Evolutionary conservation across 805 yeast species (phyloP).

Genomic region (Scheffersomyces ergatensis): DNA sequence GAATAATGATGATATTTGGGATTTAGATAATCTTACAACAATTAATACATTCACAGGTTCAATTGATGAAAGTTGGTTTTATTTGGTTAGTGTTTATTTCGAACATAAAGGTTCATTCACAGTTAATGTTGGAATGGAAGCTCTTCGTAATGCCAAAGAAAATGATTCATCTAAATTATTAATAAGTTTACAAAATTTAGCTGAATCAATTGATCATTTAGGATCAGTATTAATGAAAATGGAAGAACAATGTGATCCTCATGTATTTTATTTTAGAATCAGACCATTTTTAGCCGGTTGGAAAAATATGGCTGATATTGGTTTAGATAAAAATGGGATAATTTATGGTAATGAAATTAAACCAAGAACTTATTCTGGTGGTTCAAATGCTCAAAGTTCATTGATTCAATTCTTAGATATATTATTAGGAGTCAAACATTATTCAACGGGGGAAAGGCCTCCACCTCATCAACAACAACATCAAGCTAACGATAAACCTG

Average conservation of each 20-base stretch:
- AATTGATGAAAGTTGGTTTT: slow-evolving; percentile 92
- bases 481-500: slow-evolving; percentile 10
- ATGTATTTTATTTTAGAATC: slow-evolving; percentile 78
- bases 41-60: slow-evolving; percentile 86
- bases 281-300: slow-evolving; percentile 94
- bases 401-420: slow-evolving; percentile 84
- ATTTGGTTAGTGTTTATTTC: slow-evolving; percentile 80
- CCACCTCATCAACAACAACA: slow-evolving; percentile 8
- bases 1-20: slow-evolving; percentile 42
- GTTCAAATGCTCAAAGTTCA: slow-evolving; percentile 92
- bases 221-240: slow-evolving; percentile 73
- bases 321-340: slow-evolving; percentile 68
- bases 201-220: slow-evolving; percentile 70
- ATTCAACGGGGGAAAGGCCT: slow-evolving; percentile 66
- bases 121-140: slow-evolving; percentile 63
- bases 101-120: slow-evolving; percentile 80
- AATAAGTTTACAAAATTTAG: slow-evolving; percentile 56
- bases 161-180: slow-evolving; percentile 42
- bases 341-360: slow-evolving; percentile 63
- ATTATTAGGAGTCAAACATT: slow-evolving; percentile 71
- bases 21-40: slow-evolving; percentile 70
- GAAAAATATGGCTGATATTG: slow-evolving; percentile 87
- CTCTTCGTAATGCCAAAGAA: slow-evolving; percentile 54
- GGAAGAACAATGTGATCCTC: slow-evolving; percentile 96
- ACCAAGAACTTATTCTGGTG: slow-evolving; percentile 71